Base-by-base conservation (phyloP, 139 green algal species). In the Picochlorum sp. region DNA sequence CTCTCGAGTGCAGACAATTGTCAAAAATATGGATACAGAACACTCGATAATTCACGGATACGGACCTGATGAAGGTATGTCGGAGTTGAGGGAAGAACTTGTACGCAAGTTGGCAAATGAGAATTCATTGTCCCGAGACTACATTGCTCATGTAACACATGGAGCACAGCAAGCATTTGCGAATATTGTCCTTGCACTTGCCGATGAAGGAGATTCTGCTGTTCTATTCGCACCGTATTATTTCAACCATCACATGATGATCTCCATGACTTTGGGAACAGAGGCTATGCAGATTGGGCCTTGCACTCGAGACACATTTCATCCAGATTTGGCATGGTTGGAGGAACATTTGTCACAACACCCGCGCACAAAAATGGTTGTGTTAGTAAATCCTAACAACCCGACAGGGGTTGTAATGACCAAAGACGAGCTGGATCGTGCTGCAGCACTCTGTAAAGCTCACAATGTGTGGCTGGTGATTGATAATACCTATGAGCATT, bases 401-500 rank as follows among this genome's bases (percentile, higher is more conserved):
- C 90, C 90, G 8, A 92, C 89, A 55, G 88, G 88, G 20, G 77
- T 91, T n/a, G 59, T 94, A 49, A 62, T 96, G 71, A 63, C 44
- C 0, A 28, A 60, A 3, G 70, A 45, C 3, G 82, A 89, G 66
- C 57, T 95, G 45, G 64, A 95, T 50, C 54, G 62, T 15, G 73
- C 85, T n/a, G 62, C 68, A 3, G 62, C 65, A 2, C 65, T 91
- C 14, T 95, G 85, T 63, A 63, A 58, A 21, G 50, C 28, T 1
- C 78, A 70, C 4, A 80, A 81, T 28, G 60, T 50, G 7, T 98
- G 92, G 92, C 84, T 98, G 5, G 65, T 98, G 4, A 51, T 97
- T 28, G 92, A 97, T 76, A 91, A 95, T 75, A 95, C 90, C 1
- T 97, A 97, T 63, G 88, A 96, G 69, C 68, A 96, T 74, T 96